Conservation (phyloP, 768 basidiomycete species). For the Tulasnella sp. region DNA sequence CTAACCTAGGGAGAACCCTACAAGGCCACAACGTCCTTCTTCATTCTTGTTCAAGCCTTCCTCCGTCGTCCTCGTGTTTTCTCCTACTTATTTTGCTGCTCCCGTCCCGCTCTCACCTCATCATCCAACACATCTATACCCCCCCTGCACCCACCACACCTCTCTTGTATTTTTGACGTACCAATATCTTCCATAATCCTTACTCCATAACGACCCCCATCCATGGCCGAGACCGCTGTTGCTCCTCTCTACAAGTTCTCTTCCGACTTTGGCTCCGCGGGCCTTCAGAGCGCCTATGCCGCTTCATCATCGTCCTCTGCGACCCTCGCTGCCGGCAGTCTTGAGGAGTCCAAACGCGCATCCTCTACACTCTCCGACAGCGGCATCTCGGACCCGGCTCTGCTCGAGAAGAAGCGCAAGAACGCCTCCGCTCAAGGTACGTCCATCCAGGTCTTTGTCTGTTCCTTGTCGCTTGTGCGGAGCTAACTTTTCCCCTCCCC, state of each 20-base stretch:
- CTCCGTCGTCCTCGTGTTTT: constrained; percentile 22
- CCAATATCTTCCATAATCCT: constrained; percentile 17
- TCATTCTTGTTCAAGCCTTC: background rate
- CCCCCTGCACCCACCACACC: background rate
- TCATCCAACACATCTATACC: background rate
- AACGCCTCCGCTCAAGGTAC: constrained; percentile 89
- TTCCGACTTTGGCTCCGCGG: background rate
- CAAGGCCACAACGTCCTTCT: background rate
- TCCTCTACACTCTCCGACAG: background rate
- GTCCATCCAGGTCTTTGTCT: constrained; percentile 63
- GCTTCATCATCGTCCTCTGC: constrained; percentile 22
- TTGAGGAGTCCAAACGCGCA: constrained; percentile 4
- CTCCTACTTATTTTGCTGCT: constrained; percentile 22
- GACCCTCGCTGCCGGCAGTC: constrained; percentile 7
- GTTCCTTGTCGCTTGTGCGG: constrained; percentile 17
- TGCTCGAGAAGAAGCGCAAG: constrained; percentile 53
- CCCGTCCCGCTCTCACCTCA: constrained; percentile 25
- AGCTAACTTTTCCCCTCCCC: constrained; percentile 10
- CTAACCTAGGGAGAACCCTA: background rate
- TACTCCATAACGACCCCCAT: background rate
- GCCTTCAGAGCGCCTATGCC: constrained; percentile 5
- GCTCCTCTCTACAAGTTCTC: constrained; percentile 14
- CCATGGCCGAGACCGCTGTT: constrained; percentile 29
- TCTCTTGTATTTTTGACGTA: constrained; percentile 21
- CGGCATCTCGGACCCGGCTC: background rate